Base-by-base conservation (phyloP, 495 filamentous ascomycete species). In the Penicillium turbatum region DNA sequence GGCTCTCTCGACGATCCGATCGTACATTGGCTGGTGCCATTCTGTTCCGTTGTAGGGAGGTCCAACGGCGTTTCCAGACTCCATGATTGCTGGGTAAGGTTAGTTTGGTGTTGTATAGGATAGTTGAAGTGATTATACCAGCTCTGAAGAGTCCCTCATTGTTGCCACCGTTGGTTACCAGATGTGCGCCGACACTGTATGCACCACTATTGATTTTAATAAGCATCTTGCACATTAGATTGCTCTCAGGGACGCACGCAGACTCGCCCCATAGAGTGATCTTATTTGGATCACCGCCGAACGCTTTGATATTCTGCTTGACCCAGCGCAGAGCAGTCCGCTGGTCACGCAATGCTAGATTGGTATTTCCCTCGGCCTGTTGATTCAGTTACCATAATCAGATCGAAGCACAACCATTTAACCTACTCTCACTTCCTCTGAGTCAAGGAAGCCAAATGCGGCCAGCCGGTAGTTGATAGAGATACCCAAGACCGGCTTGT, bases 401-500 rank as follows among this genome's bases (percentile, higher is more conserved):
- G n/a, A n/a, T n/a, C n/a, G n/a, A n/a, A n/a, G n/a, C n/a, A n/a
- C n/a, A n/a, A n/a, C 9, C 8, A 11, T 6, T 32, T 44, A n/a
- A 47, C 56, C 41, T 55, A 72, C 78, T 36, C 69, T 63, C 38
- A 72, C 64, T 60, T 72, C 69, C 43, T 67, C 49, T 8, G 69
- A 72, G 5, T 87, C 85, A 7, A 90, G 67, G 51, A 89, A 89
- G 1, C 88, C 88, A 69, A 82, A 87, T 0, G 84, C 72, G 0
- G 86, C 84, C 24, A 90, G 76, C 6, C 88, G 82, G 56, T 90
- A 90, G 57, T 89, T 90, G 66, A 90, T 84, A 56, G 82, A 84
- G 7, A 92, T 82, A 26, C 88, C 73, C 6, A 92, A 62, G 41
- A 90, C 79, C 3, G 84, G 82, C 59, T 86, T 83, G 1, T 73